A percentile compares a stretch with the other conserved stretches of the same genome.
Conservation (phyloP, 106 monocot genomes). For the Triglochin maritima region DNA sequence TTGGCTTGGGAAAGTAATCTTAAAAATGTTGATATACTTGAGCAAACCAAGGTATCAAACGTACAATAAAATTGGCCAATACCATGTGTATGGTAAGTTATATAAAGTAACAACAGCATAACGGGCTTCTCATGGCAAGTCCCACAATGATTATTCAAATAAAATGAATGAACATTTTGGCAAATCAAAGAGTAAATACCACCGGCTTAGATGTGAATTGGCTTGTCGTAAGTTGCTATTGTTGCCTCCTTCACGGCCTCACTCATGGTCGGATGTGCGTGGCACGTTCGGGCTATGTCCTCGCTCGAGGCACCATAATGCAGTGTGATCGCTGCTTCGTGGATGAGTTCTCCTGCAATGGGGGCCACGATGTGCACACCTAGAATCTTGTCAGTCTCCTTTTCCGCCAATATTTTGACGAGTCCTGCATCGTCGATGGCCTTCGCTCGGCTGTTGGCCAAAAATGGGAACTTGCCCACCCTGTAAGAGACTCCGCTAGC, state of each 20-base stretch:
- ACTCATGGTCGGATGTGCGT: conserved; percentile 94
- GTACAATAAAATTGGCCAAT: no score
- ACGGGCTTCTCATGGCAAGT: no score
- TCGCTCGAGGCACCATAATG: conserved; percentile 93
- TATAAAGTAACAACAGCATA: no score
- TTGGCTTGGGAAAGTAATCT: no score
- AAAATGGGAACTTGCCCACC: conserved; percentile 85
- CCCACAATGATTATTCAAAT: no score
- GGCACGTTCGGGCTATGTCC: conserved; percentile 92
- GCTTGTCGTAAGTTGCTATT: conserved; percentile 86
- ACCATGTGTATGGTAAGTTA: no score
- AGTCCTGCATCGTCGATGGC: conserved; percentile 93
- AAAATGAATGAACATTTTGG: no score
- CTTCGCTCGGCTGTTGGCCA: conserved; percentile 93
- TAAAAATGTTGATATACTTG: no score
- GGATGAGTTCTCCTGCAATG: conserved; percentile 85
- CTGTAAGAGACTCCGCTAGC: conserved; percentile 48
- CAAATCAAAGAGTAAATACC: no score
- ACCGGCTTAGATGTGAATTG: conserved; percentile 63
- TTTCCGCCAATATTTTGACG: conserved; percentile 84
- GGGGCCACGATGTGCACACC: conserved; percentile 95
- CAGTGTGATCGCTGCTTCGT: conserved; percentile 76
- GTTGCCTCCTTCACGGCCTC: conserved; percentile 97
- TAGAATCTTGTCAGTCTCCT: conserved; percentile 77
- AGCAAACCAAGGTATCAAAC: no score